Base-by-base conservation (phyloP, 495 filamentous ascomycete species). In the Hypoxylon fuscum region DNA sequence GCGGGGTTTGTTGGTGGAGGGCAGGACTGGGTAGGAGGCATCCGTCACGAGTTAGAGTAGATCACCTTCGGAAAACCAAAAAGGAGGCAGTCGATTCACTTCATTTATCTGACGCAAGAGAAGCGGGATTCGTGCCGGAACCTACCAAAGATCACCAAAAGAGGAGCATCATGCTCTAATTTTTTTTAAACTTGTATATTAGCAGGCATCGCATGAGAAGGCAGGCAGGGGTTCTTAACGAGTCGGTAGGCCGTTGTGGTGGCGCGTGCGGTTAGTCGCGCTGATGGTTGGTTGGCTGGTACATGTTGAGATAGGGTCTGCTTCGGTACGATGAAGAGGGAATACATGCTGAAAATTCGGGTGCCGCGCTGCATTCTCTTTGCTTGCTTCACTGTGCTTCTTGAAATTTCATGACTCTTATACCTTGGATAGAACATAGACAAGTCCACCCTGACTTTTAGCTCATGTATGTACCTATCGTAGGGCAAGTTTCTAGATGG, bases 171-270 rank as follows among this genome's bases (percentile, higher is more conserved):
- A 20, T 38, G 45, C 35, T 42, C 20, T 20, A 44, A 41, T 35
- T 12, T 44, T 58, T 46, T 48, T 27, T 4, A 27, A 27, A 58
- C 43, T 31, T 66, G 63, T 66, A 66, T 66, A 66, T 62, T 66
- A 58, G 42, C 35, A 58, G 22, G 21, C 22, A 46, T 44, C 12
- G 37, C 20, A 31, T 41, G 47, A 40, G 31, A 15, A 15, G 49
- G 15, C 9, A 38, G 40, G 42, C 35, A 27, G 51, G 43, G 25
- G 25, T 3, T 23, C 38, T 46, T 48, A 48, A 61, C 53, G 44
- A 21, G 34, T 59, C 46, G 32, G 45, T 45, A 20, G 46, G 51
- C 47, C 17, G 47, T 17, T 52, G 51, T 18, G 40, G 20, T 32
- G 27, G 40, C 12, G 44, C 37, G 38, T n/a, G n/a, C 2, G 40